These are phyloP conservation scores for Aureobasidium pullulans DNA, from an alignment of 2,329 filamentous ascomycete genomes.

Conservation along the genomic window DNA sequence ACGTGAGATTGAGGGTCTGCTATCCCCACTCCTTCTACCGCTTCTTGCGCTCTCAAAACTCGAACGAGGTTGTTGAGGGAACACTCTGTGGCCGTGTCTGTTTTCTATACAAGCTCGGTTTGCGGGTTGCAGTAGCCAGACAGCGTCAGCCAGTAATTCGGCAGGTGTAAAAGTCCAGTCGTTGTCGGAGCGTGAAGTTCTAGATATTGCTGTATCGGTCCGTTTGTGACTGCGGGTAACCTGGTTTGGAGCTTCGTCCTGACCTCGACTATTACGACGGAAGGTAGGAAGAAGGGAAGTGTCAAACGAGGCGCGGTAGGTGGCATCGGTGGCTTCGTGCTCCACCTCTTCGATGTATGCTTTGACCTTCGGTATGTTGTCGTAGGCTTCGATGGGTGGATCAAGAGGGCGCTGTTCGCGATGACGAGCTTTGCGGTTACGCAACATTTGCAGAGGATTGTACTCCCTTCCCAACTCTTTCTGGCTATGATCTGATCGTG, in stretches of 20 bases:
- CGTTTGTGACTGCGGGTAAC: constrained; percentile 21
- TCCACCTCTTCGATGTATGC: constrained; percentile 70
- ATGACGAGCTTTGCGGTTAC: constrained; percentile 78
- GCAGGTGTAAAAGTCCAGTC: constrained; percentile 81
- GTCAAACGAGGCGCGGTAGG: constrained; percentile 32
- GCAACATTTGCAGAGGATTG: constrained; percentile 86
- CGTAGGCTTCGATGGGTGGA: constrained; percentile 68
- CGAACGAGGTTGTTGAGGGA: constrained; percentile 34
- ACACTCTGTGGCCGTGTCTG: constrained; percentile 66
- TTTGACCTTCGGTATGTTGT: constrained; percentile 62
- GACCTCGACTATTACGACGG: constrained; percentile 9
- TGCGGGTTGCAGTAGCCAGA: constrained; percentile 77
- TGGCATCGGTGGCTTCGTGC: constrained; percentile 32
- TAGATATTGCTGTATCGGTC: constrained; percentile 42
- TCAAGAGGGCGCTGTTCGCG: constrained; percentile 70
- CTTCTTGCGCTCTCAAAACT: constrained; percentile 18
- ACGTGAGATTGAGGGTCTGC: background rate
- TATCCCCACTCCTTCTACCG: background rate
- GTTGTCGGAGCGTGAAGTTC: constrained; percentile 64
- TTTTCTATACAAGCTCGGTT: constrained; percentile 81
- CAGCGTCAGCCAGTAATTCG: constrained; percentile 80
- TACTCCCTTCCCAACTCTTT: constrained; percentile 61
- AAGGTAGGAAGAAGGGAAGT: constrained; percentile 23
- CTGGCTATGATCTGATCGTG: constrained; percentile 34
- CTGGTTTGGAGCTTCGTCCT: constrained; percentile 20